Base-by-base conservation (phyloP, 345 rosid genomes). In the Brassica incana region DNA sequence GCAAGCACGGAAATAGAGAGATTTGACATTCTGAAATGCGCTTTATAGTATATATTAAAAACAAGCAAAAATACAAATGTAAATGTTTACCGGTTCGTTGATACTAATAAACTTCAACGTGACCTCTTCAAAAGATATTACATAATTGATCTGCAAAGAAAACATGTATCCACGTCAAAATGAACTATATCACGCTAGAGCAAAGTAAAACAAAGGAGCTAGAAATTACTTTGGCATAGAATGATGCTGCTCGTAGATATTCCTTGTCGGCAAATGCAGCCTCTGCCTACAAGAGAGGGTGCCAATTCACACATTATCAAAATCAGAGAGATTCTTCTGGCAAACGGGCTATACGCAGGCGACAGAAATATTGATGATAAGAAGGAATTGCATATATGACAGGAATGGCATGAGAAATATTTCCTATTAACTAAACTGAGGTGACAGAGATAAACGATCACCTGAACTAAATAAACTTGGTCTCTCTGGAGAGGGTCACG, bases 381-480 rank as follows among this genome's bases (percentile, higher is more conserved):
- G 10, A 62, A 33, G 32, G 32, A 78, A 40, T 15, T 48, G 65
- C 40, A 73, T 52, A 79, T 69, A 64, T 18, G 40, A 27, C 75
- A 52, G 5, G 8, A 50, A 50, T 20, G 71, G 61, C 71, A 63
- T 9, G 56, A 70, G 30, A 69, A 68, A 0, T 54, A 65, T 71
- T 15, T 65, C 78, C 36, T 63, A 65, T 30, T 56, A 32, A 40
- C 30, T 32, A 70, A 29, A 69, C 7, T 3, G 60, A 74, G 63
- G 75, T 35, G 45, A 71, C 6, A 16, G 36, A 43, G 65, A 67
- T 71, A 59, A 81, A 40, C 35, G 15, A 70, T 85, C 66, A 95
- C 99, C 98, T 91, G 99, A 85, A 91, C 92, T 71, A 93, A 87
- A 84, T 95, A 93, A 68, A 95, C 94, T 90, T 90, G 99, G 84